Percentiles rank a stretch among this genome's conserved stretches.
These are phyloP conservation scores for Curvularia sp. DNA, from an alignment of 2,329 filamentous ascomycete species.

Conservation along the genomic window DNA sequence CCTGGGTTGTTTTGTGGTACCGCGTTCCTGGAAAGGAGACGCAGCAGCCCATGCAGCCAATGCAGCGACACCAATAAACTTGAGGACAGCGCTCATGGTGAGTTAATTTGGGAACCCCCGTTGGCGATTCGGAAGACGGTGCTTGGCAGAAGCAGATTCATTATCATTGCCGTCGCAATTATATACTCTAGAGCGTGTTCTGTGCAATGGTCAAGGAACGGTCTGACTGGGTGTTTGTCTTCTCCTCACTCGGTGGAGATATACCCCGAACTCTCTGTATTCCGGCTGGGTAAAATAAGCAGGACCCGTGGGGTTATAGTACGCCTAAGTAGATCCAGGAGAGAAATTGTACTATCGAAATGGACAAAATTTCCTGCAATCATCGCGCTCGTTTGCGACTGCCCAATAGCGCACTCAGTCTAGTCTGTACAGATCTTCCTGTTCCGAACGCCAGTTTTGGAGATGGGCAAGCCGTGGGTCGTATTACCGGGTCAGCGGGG, in stretches of 20 bases:
- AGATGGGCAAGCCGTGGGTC: neutral
- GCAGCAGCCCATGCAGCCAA: conserved; percentile 19
- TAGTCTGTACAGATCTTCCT: neutral
- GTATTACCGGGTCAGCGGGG: neutral
- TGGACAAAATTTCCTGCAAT: conserved; percentile 37
- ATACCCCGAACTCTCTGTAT: conserved; percentile 22
- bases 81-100: neutral
- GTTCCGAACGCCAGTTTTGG: neutral
- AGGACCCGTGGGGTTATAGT: conserved; percentile 19
- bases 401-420: conserved; percentile 13
- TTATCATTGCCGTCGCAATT: neutral
- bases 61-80: conserved; percentile 16
- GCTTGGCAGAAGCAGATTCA: neutral
- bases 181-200: neutral
- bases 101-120: neutral
- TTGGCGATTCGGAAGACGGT: neutral
- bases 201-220: neutral
- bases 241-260: conserved; percentile 23
- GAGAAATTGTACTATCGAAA: conserved; percentile 12
- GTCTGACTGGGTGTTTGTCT: neutral
- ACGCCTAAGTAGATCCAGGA: neutral
- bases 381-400: conserved; percentile 14
- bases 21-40: conserved; percentile 30
- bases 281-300: conserved; percentile 12
- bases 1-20: conserved; percentile 30